Base-by-base conservation (phyloP, 1,284 basidiomycete genomes). In the Cryptococcus sp. region DNA sequence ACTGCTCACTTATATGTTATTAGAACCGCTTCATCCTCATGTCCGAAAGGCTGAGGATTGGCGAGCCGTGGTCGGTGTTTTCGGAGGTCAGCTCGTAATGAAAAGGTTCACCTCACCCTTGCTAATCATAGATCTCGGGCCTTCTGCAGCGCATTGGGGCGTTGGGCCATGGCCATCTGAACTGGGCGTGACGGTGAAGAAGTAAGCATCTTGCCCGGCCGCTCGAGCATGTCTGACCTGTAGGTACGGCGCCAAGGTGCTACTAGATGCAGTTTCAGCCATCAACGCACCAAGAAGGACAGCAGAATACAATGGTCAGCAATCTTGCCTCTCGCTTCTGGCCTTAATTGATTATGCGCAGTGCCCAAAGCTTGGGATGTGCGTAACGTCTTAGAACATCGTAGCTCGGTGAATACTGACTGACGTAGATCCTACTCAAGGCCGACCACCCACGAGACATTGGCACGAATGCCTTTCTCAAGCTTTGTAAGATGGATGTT, bases 271-370 rank as follows among this genome's bases (percentile, higher is more conserved):
- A 18, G 67, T 69, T 0, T 57, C 62, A 1, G 62, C 58, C 1
- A 54, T 69, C 48, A 69, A 69, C 42, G 62, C 67, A 5, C 67
- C 67, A 14, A 44, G 67, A n/a, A 51, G 67, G 16, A 69, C 67
- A n/a, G 67, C 67, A 1, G 65, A 69, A 26, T 69, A 69, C 35
- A 62, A 69, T 43, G 67, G 67, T 66, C 32, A n/a, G n/a, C n/a
- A n/a, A n/a, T n/a, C n/a, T n/a, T n/a, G 19, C 9, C 28, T 48
- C n/a, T 28, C 39, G 32, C 24, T 16, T 19, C 45, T 32, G 11
- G 37, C 37, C n/a, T n/a, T n/a, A n/a, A n/a, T n/a, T n/a, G n/a
- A n/a, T 31, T 9, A 21, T 7, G 10, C 5, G 14, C 48, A 69
- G 67, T 69, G 10, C 57, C 62, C 3, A 63, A 65, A 52, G 67